Evolutionary conservation across 305 asterid species (phyloP).

Genomic region (Rubia balearica): DNA sequence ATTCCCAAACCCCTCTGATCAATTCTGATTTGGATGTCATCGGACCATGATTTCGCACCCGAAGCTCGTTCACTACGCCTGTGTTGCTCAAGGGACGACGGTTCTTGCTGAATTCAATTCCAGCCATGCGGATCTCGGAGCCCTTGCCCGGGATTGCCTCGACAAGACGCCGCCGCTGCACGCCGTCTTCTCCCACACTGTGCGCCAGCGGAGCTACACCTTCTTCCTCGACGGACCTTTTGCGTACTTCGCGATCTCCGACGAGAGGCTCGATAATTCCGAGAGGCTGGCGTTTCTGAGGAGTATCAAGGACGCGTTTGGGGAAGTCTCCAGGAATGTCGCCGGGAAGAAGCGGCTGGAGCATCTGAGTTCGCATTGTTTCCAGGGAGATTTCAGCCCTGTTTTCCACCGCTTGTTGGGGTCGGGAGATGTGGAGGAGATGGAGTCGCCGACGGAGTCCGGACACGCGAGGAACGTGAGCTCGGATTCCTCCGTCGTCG

Average conservation of each 20-base stretch:
- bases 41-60: conserved; percentile 62
- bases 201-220: conserved; percentile 55
- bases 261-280: conserved; percentile 44
- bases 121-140: conserved; percentile 59
- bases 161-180: conserved; percentile 60
- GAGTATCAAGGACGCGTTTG: conserved; percentile 48
- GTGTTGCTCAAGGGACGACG: conserved; percentile 61
- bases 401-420: conserved; percentile 64
- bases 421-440: conserved; percentile 29
- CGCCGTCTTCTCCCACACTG: conserved; percentile 62
- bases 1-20: no score
- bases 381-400: conserved; percentile 76
- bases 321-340: no score
- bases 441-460: conserved; percentile 31
- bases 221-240: no score
- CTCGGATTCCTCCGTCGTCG: conserved; percentile 18
- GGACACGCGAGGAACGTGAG: conserved; percentile 22
- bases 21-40: conserved; percentile 9
- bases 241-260: conserved; percentile 57
- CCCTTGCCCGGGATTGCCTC: conserved; percentile 62
- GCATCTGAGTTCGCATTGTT: conserved; percentile 50
- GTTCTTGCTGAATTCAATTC: conserved; percentile 78
- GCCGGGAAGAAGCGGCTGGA: conserved; percentile 25
- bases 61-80: conserved; percentile 51
- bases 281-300: conserved; percentile 50